Percentiles rank a stretch among this genome's conserved stretches.
These are phyloP conservation scores for Cutaneotrichosporon arboriforme DNA, from an alignment of 1,284 basidiomycete species.

Conservation along the genomic window DNA sequence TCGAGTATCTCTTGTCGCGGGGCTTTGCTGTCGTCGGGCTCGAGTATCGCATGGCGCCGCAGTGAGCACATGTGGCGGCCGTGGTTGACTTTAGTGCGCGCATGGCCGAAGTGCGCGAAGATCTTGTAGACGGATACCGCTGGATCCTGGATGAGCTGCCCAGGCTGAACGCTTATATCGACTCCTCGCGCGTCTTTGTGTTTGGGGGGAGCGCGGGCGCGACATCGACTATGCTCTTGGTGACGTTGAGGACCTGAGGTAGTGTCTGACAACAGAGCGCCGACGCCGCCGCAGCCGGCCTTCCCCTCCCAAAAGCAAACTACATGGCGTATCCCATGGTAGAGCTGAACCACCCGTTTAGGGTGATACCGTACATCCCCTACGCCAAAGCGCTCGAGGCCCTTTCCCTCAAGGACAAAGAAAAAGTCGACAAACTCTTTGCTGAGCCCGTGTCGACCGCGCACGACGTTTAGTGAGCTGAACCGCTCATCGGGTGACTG, in stretches of 20 bases:
- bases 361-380: background rate
- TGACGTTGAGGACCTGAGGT: background rate
- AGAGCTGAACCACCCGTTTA: background rate
- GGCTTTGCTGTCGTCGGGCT: slow-evolving; percentile 4
- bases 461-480: background rate
- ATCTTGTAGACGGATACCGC: slow-evolving; percentile 4
- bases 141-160: background rate
- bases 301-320: slow-evolving; percentile 1
- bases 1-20: background rate
- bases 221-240: background rate
- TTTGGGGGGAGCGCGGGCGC: slow-evolving; percentile 5
- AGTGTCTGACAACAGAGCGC: background rate
- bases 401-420: background rate
- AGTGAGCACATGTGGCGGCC: background rate
- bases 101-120: slow-evolving; percentile 1
- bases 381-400: background rate
- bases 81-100: background rate
- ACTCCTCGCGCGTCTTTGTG: background rate
- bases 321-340: slow-evolving; percentile 2
- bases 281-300: background rate
- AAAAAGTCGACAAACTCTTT: background rate
- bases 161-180: background rate
- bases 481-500: background rate
- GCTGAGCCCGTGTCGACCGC: background rate
- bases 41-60: slow-evolving; percentile 3